Evolutionary conservation across 208 protist species (phyloP).

Genomic region (Leptomonas pyrrhocoris): DNA sequence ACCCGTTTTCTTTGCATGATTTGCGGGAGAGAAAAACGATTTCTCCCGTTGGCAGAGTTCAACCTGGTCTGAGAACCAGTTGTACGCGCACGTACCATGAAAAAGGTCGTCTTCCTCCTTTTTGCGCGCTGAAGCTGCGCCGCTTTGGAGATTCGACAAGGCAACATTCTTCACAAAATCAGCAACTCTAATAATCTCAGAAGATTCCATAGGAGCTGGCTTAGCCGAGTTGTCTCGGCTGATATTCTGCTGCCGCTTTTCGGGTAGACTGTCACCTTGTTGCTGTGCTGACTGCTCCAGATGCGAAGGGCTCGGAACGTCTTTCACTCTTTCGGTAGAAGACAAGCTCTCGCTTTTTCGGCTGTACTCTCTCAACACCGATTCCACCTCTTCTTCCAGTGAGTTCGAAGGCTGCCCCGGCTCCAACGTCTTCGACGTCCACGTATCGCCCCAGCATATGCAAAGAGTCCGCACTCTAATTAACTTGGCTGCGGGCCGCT

Average conservation of each 20-base stretch:
- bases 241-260: not conserved
- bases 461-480: conserved; percentile 22
- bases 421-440: not conserved
- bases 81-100: not conserved
- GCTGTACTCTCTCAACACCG: not conserved
- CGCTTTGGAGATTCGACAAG: not conserved
- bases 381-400: conserved; percentile 13
- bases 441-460: conserved; percentile 12
- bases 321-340: conserved; percentile 6
- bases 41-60: not conserved
- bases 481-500: not conserved
- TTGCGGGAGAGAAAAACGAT: not conserved
- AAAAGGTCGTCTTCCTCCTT: not conserved
- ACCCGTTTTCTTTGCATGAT: not conserved
- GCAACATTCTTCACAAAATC: conserved; percentile 2
- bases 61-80: conserved; percentile 10
- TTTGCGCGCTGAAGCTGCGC: not conserved
- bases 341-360: not conserved
- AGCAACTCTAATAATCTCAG: not conserved
- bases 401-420: not conserved
- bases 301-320: not conserved
- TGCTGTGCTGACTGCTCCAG: not conserved
- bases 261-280: not conserved
- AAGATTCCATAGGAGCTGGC: not conserved
- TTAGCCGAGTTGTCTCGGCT: not conserved